These are phyloP conservation scores for Ophioceras dolichostomum DNA, from an alignment of 2,329 filamentous ascomycete species.

Conservation along the genomic window DNA sequence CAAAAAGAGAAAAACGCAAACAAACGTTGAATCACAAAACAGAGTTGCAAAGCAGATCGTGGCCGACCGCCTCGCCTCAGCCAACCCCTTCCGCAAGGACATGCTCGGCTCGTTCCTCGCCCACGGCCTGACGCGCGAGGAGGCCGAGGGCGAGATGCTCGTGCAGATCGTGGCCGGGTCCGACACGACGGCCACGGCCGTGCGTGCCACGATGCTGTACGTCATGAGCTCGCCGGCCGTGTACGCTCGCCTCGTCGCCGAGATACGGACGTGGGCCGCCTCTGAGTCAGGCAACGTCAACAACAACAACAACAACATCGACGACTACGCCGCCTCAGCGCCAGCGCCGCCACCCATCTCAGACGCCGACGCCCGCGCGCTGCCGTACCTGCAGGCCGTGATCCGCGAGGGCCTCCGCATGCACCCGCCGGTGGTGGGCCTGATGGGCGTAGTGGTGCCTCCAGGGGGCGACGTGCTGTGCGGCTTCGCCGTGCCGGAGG, in stretches of 20 bases:
- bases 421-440: constrained; percentile 26
- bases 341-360: constrained; percentile 15
- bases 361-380: constrained; percentile 21
- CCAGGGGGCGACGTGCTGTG: constrained; percentile 23
- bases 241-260: constrained; percentile 10
- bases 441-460: constrained; percentile 18
- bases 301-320: no score
- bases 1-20: neutral
- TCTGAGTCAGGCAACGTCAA: neutral
- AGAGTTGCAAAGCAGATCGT: constrained; percentile 27
- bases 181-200: constrained; percentile 16
- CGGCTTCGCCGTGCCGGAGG: constrained; percentile 28
- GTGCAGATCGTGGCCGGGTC: constrained; percentile 21
- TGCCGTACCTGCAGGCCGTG: constrained; percentile 36
- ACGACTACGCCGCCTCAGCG: no score
- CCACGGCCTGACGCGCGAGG: constrained; percentile 22
- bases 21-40: neutral
- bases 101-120: constrained; percentile 28
- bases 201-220: constrained; percentile 14
- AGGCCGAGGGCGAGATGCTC: constrained; percentile 30
- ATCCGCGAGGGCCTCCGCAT: constrained; percentile 36
- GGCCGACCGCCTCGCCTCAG: constrained; percentile 14
- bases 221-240: constrained; percentile 12
- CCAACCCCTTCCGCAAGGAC: constrained; percentile 16
- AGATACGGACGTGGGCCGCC: constrained; percentile 22